Evolutionary conservation across 1,139 yeast genomes (phyloP).

Genomic region (Yamadazyma oceani): DNA sequence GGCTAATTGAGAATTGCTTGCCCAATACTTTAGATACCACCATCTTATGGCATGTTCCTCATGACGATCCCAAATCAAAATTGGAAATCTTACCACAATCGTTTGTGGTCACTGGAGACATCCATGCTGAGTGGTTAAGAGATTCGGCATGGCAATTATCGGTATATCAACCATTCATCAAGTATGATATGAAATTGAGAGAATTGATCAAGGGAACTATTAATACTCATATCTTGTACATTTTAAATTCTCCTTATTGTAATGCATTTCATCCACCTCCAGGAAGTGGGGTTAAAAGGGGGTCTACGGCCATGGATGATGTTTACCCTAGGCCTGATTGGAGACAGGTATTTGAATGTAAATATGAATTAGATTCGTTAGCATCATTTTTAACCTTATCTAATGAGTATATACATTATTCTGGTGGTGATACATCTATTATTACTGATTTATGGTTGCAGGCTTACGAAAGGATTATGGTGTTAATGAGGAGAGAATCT

Average conservation of each 20-base stretch:
- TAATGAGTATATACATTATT: conserved; percentile 63
- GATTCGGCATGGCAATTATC: conserved; percentile 85
- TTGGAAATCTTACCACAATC: conserved; percentile 25
- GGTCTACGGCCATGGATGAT: conserved; percentile 58
- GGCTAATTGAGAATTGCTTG: conserved; percentile 77
- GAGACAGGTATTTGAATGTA: conserved; percentile 79
- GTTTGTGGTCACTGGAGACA: conserved; percentile 86
- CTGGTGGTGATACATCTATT: conserved; percentile 56
- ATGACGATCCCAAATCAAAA: conserved; percentile 11
- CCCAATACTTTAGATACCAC: conserved; percentile 92
- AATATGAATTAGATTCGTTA: conserved; percentile 82
- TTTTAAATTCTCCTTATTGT: conserved; percentile 71
- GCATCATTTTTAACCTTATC: conserved; percentile 78
- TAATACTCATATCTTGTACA: conserved; percentile 68
- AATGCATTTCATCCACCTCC: conserved; percentile 90
- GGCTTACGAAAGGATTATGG: conserved; percentile 55
- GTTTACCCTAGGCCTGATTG: conserved; percentile 74
- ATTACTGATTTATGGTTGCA: conserved; percentile 55
- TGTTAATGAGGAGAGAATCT: conserved; percentile 61
- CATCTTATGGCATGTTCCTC: conserved; percentile 60
- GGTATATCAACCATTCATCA: conserved; percentile 65
- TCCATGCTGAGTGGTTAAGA: conserved; percentile 86
- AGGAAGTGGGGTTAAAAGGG: conserved; percentile 52
- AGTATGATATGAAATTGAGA: conserved; percentile 49
- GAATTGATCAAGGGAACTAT: conserved; percentile 74